These are phyloP conservation scores for Alternaria panax DNA, from an alignment of 2,329 filamentous ascomycete species.

Conservation along the genomic window DNA sequence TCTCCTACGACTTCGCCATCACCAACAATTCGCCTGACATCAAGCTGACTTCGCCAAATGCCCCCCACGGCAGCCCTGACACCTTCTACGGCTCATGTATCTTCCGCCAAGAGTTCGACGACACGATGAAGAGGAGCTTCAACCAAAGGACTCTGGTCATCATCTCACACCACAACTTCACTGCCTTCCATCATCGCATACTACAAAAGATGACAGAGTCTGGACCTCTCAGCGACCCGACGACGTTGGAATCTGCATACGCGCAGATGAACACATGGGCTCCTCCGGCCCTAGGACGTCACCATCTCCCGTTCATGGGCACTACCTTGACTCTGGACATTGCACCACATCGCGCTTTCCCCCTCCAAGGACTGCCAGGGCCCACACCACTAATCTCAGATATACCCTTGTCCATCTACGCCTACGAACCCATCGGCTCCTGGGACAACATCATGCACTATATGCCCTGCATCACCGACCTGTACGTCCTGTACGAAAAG, in stretches of 20 bases:
- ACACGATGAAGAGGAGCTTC: conserved; percentile 53
- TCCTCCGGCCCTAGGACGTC: conserved; percentile 46
- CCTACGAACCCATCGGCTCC: conserved; percentile 50
- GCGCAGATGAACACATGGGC: conserved; percentile 49
- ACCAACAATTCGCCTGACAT: conserved; percentile 64
- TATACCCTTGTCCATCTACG: conserved; percentile 46
- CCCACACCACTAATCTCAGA: conserved; percentile 42
- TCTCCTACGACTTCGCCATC: conserved; percentile 52
- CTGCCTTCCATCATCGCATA: conserved; percentile 46
- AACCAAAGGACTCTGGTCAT: conserved; percentile 52
- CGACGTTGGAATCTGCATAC: conserved; percentile 48
- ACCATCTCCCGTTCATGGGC: conserved; percentile 52
- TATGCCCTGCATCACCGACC: conserved; percentile 52
- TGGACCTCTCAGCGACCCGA: conserved; percentile 50
- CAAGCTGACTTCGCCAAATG: conserved; percentile 50
- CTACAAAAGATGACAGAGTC: conserved; percentile 49
- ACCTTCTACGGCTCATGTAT: conserved; percentile 49
- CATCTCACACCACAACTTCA: conserved; percentile 52
- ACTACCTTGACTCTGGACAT: conserved; percentile 49
- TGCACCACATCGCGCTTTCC: conserved; percentile 51
- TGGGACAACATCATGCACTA: conserved; percentile 51
- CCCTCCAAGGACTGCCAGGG: conserved; percentile 49
- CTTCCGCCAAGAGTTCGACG: conserved; percentile 53
- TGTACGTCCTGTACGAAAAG: conserved; percentile 52
- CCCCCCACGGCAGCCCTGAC: conserved; percentile 50